Evolutionary conservation across 73 alveolate species (phyloP), one percentile per base, ranked within the genome.

Genomic region (Tetrahymena malaccensis): DNA sequence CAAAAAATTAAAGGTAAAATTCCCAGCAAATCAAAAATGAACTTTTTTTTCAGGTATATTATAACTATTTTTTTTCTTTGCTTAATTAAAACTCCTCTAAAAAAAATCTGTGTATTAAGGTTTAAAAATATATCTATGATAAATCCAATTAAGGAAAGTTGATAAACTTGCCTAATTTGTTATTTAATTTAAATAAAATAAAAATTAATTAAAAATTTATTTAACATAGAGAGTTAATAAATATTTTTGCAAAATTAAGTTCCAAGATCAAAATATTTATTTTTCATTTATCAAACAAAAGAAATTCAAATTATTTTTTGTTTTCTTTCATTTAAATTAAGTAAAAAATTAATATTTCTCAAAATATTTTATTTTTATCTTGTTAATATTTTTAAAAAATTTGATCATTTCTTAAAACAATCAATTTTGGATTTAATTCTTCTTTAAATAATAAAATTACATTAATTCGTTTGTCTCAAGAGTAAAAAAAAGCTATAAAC

Each of bases 21-120:
- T 38, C 37, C 57, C 27, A 94, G 34, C 34, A 94, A 37, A 35
- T 70, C 93, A 11, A 35, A 43, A 19, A 58, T 50, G 17, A 35
- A 94, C 25, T 27, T 57, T 55, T 27, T 5, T 22, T 83, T 94
- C 35, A 58, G 55, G 37, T 35, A 94, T 21, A 27, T 35, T n/a
- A 34, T 34, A 37, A 35, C 38, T 19, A 94, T 94, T 38, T 38
- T 70, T 50, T 94, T 83, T 16, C 93, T 83, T 34, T 94, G 34
- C 27, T 58, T 58, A 19, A 70, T 70, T 94, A 94, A 43, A 70
- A 57, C 13, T 40, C 96, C 96, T 58, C 84, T 35, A 0, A 35
- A n/a, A 70, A 94, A 55, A 70, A 94, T 94, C 22, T 43, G 56
- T 34, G 57, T 58, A 94, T 94, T 94, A 25, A 94, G 35, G 40